phyloP scores from a whole-genome alignment of 1,284 basidiomycete species.

The Rhodotorula sp. region DNA sequence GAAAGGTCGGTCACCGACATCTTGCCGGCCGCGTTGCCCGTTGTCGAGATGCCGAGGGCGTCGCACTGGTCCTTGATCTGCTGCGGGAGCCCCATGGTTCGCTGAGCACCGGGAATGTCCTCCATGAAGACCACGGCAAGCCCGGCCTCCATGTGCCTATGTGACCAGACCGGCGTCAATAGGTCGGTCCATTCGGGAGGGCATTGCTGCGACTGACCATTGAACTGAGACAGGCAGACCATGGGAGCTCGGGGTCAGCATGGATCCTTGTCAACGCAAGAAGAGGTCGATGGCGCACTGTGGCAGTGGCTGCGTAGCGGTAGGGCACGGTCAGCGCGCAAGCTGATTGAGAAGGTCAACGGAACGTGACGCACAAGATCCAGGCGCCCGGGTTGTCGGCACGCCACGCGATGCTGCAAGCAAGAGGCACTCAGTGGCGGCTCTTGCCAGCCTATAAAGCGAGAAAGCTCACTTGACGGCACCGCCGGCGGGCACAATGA shows the following conservation, averaged over 20 bases:
- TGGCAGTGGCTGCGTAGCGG: constrained; percentile 34
- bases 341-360: neutral
- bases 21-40: constrained; percentile 78
- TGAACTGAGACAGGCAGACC: neutral
- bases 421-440: too few species aligned
- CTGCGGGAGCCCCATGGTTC: constrained; percentile 57
- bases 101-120: constrained; percentile 66
- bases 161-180: neutral
- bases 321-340: too few species aligned
- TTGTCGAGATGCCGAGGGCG: constrained; percentile 60
- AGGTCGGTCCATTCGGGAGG: too few species aligned
- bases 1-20: constrained; percentile 62
- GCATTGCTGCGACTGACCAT: neutral
- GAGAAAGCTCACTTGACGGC: constrained; percentile 55
- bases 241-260: neutral
- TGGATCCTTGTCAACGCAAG: too few species aligned
- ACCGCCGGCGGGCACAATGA: constrained; percentile 59
- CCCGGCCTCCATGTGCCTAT: constrained; percentile 41
- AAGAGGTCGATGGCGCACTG: neutral
- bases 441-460: too few species aligned
- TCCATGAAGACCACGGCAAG: constrained; percentile 73
- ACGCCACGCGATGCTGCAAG: constrained; percentile 58
- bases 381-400: constrained; percentile 83
- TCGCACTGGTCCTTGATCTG: constrained; percentile 70
- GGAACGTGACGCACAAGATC: constrained; percentile 57